Percentiles rank a stretch among this genome's conserved stretches.
These are phyloP conservation scores for Capsella bursapastoris DNA, from an alignment of 345 rosid species.

Conservation along the genomic window DNA sequence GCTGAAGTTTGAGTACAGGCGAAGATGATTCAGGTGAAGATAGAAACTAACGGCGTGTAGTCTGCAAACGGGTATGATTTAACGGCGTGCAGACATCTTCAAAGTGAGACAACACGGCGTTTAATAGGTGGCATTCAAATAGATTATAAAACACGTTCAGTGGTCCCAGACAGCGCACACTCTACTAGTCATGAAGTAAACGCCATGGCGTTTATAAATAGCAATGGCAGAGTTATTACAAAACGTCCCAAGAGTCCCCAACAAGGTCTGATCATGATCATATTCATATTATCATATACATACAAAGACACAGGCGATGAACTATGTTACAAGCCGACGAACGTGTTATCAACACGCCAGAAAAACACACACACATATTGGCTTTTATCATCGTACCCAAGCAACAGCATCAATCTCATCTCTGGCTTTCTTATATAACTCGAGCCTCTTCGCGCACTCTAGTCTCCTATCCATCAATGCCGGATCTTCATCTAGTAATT, in stretches of 20 bases:
- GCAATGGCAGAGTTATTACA: neutral
- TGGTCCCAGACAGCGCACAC: neutral
- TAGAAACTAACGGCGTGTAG: constrained; percentile 7
- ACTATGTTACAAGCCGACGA: constrained; percentile 15
- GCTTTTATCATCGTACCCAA: constrained; percentile 43
- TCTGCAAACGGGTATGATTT: neutral
- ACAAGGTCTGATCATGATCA: constrained; percentile 1
- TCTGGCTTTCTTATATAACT: constrained; percentile 68
- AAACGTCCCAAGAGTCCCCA: neutral
- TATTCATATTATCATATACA: neutral
- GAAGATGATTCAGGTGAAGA: neutral
- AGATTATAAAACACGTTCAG: neutral
- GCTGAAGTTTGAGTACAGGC: neutral
- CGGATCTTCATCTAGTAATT: constrained; percentile 72
- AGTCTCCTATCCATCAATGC: constrained; percentile 74
- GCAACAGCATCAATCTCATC: constrained; percentile 78
- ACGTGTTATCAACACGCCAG: constrained; percentile 7
- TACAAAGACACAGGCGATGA: neutral
- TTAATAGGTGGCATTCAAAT: neutral
- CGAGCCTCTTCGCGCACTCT: constrained; percentile 70
- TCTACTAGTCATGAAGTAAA: neutral
- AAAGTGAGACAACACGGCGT: neutral
- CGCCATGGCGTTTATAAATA: neutral
- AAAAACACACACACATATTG: neutral
- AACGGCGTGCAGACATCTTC: neutral